Base-by-base conservation (phyloP, 176 grass and related monocot genomes). In the Zea luxurians region DNA sequence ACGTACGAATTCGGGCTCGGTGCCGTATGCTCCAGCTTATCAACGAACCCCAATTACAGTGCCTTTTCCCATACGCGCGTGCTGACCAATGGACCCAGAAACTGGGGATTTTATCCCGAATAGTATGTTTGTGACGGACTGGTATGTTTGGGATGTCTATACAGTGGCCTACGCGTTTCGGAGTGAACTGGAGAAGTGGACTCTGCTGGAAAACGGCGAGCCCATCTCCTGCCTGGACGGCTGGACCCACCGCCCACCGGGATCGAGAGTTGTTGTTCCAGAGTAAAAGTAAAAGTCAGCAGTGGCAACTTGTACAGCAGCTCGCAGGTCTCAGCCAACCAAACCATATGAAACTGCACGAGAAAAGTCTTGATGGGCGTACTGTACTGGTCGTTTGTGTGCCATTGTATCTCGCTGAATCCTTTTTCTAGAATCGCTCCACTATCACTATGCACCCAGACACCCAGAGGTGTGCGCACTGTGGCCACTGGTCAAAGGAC, bases 231-330 rank as follows among this genome's bases (percentile, higher is more conserved):
- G 10, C 17, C 6, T 20, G 70, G 49, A 36, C 44, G 10, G 7
- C 6, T 20, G 70, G 49, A 36, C 44, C 8, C 21, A 49, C 15
- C 11, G 20, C 27, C 27, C 27, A 27, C 27, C 27, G 0, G 4
- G 44, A 49, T 35, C 20, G 20, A 70, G 20, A 49, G 53, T 11
- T 20, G 47, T 61, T 78, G 76, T 66, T 78, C 2, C 10, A 38
- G 61, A 66, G 75, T 78, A 61, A 66, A 74, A 27, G 27, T 27
- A 27, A 27, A 27, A 27, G 76, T 78, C 75, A 52, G 40, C 62
- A 41, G 75, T 52, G 35, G 46, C 35, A 78, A 52, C 13, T 4
- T 50, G 15, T 64, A 18, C 61, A 52, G 61, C 36, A 8, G 4
- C 48, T 50, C 46, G 35, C 61, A 78, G 17, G 75, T 52, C 34